These are phyloP conservation scores for Wickerhamomyces sp. DNA, from an alignment of 1,139 yeast species.

Conservation along the genomic window DNA sequence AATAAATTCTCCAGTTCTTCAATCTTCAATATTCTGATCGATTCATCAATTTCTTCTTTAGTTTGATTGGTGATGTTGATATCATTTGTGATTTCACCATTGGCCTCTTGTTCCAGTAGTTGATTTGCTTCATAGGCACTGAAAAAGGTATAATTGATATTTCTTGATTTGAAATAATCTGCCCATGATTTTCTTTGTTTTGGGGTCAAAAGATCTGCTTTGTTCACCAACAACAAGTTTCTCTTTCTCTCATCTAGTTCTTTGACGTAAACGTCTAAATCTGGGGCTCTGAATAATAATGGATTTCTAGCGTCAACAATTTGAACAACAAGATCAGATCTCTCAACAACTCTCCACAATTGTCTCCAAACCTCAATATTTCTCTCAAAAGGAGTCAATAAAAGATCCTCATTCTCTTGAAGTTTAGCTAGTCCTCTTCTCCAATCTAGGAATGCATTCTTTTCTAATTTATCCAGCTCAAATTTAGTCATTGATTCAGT, in stretches of 20 bases:
- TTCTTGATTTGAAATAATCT: slow-evolving; percentile 58
- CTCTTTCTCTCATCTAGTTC: slow-evolving; percentile 68
- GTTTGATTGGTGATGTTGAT: slow-evolving; percentile 14
- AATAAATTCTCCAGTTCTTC: slow-evolving; percentile 82
- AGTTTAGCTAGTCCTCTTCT: slow-evolving; percentile 81
- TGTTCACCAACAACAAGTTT: slow-evolving; percentile 82
- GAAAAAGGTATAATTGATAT: slow-evolving; percentile 86
- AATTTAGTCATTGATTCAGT: slow-evolving; percentile 60
- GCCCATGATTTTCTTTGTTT: slow-evolving; percentile 87
- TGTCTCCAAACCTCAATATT: slow-evolving; percentile 98
- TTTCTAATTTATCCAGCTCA: slow-evolving; percentile 84
- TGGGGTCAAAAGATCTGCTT: slow-evolving; percentile 81
- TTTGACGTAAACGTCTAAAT: slow-evolving; percentile 77
- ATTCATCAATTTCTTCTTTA: slow-evolving; percentile 35
- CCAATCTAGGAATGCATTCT: slow-evolving; percentile 90
- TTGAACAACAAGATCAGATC: slow-evolving; percentile 91
- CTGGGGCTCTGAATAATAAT: slow-evolving; percentile 80
- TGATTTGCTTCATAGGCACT: slow-evolving; percentile 85
- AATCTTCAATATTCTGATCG: slow-evolving; percentile 69
- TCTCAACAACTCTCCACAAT: slow-evolving; percentile 95
- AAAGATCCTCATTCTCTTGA: slow-evolving; percentile 74
- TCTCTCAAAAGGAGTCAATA: slow-evolving; percentile 95
- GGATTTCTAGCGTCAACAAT: slow-evolving; percentile 98
- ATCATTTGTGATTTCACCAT: slow-evolving; percentile 29
- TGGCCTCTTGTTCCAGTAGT: slow-evolving; percentile 52